These are phyloP conservation scores for Penicillium samsonianum DNA, from an alignment of 495 filamentous ascomycete species.

Conservation along the genomic window DNA sequence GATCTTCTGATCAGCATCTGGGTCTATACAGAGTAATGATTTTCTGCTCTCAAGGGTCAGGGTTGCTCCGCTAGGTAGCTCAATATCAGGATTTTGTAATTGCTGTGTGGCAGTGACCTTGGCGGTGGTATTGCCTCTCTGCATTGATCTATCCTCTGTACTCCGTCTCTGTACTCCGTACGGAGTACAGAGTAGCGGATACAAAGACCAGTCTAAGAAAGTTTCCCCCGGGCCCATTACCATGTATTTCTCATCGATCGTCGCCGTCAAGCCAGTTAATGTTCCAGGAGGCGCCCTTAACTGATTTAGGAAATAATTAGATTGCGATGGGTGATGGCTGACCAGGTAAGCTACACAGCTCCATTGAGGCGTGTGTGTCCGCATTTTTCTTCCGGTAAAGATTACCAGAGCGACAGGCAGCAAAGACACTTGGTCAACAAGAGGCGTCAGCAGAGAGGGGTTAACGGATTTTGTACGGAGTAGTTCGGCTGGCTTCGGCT, in stretches of 20 bases:
- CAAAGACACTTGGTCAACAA: neutral
- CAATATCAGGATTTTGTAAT: neutral
- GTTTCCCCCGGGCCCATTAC: conserved; percentile 1
- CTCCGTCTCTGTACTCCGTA: too few relatives aligned
- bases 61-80: neutral
- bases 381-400: conserved; percentile 14
- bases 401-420: conserved; percentile 11
- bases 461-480: neutral
- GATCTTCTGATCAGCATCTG: conserved; percentile 4
- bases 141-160: neutral
- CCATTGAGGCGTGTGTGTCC: conserved; percentile 9
- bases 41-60: neutral
- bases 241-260: conserved; percentile 12
- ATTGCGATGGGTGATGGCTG: neutral
- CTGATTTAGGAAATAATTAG: conserved; percentile 3
- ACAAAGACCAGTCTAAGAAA: conserved; percentile 12
- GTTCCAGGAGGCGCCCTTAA: conserved; percentile 11
- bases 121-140: neutral
- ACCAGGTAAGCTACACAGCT: neutral
- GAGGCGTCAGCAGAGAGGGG: conserved; percentile 2
- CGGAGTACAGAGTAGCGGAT: neutral
- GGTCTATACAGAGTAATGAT: neutral
- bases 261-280: conserved; percentile 11
- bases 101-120: neutral
- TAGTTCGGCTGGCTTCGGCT: neutral